Base-by-base conservation (phyloP, 148 eudicot species). In the Fagopyrum esculentum region DNA sequence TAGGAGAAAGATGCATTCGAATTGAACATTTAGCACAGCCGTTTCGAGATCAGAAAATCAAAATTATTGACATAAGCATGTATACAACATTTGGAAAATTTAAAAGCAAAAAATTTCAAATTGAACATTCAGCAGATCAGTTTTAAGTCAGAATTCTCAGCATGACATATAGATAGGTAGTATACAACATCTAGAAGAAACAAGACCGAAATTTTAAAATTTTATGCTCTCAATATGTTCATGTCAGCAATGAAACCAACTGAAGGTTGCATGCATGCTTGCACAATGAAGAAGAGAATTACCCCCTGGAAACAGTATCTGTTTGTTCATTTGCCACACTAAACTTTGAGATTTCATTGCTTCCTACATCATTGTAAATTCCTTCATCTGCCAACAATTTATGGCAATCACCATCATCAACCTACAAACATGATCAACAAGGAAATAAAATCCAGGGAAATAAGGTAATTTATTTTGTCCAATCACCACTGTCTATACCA, bases 271-370 rank as follows among this genome's bases (percentile, higher is more conserved):
- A 51, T 54, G 61, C 52, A 4, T 54, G 30, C 66, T 26, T 60
- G 66, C 66, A 60, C 2, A 26, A 26, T 60, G 66, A 22, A 22
- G 66, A 59, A 60, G 66, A 60, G 40, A 60, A 60, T 60, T 60
- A 60, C 66, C 66, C 66, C 66, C 10, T 60, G 66, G 66, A 30
- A 60, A 60, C 40, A 60, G 10, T 22, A 3, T 60, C 66, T 22
- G 40, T 60, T 60, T 60, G 66, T 22, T 60, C 66, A 54, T 52
- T 47, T 73, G 45, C 43, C 75, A 81, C 50, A 46, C 78, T 61
- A 35, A 72, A 68, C 76, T 73, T 77, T 16, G 69, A 77, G 13
- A 78, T 52, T 56, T 80, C 82, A 51, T 46, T 77, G 49, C 71
- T 76, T 55, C 44, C 73, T 63, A 72, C 74, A 72, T 46, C 63